These are phyloP conservation scores for Boletellus sp. DNA, from an alignment of 768 basidiomycete species.

Conservation along the genomic window DNA sequence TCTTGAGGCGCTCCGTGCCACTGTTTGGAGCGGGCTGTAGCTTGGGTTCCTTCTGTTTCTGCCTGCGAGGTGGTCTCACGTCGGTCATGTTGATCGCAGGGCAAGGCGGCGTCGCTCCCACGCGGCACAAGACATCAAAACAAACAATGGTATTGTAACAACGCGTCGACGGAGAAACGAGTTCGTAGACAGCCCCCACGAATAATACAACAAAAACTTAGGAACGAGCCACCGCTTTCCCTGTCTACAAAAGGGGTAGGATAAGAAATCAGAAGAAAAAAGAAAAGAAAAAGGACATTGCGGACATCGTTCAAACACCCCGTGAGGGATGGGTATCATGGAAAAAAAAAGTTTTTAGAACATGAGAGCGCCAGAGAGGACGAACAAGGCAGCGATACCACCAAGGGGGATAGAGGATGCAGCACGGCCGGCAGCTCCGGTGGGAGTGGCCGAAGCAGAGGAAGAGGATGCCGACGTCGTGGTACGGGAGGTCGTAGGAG, in stretches of 20 bases:
- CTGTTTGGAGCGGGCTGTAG: slow-evolving; percentile 22
- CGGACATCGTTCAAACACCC: slow-evolving; percentile 7
- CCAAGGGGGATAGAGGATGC: slow-evolving; percentile 21
- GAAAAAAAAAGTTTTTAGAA: slow-evolving; percentile 8
- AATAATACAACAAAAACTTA: slow-evolving; percentile 23
- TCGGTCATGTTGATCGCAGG: too few relatives aligned
- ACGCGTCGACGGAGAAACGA: neutral
- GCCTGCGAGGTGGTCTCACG: slow-evolving; percentile 20
- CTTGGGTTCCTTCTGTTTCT: slow-evolving; percentile 32
- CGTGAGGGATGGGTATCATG: slow-evolving; percentile 6
- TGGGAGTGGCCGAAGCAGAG: slow-evolving; percentile 12
- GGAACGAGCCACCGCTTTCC: neutral
- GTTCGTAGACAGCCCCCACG: neutral
- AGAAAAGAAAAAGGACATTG: neutral
- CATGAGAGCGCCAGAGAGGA: slow-evolving; percentile 19
- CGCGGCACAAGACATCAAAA: slow-evolving; percentile 1
- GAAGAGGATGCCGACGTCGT: slow-evolving; percentile 7
- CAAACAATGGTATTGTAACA: neutral
- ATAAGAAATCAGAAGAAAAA: neutral
- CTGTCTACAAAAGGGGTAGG: slow-evolving; percentile 4
- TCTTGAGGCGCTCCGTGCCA: slow-evolving; percentile 69
- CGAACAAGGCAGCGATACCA: slow-evolving; percentile 17
- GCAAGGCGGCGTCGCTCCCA: slow-evolving; percentile 2
- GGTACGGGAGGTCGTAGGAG: slow-evolving; percentile 13
- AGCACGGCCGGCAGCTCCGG: slow-evolving; percentile 20